Percentiles rank a stretch among this genome's conserved stretches.
phyloP scores from a whole-genome alignment of 305 asterid genomes.

The Fraxinus albicans region DNA sequence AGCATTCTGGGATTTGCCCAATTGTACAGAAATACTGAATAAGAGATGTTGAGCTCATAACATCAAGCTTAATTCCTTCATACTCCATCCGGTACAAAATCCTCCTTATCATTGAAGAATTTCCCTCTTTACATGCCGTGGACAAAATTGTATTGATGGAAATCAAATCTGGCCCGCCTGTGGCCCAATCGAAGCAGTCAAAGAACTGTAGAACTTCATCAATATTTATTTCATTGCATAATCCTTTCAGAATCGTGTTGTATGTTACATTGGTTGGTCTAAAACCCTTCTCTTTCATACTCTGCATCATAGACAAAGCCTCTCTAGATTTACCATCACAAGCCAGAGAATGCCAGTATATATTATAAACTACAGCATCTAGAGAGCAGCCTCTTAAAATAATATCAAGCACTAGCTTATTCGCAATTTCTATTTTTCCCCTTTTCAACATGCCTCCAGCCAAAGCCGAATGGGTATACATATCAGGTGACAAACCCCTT shows the following conservation, averaged over 20 bases:
- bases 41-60: constrained; percentile 49
- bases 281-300: constrained; percentile 42
- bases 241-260: constrained; percentile 55
- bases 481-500: constrained; percentile 53
- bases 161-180: constrained; percentile 49
- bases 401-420: constrained; percentile 32
- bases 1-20: constrained; percentile 35
- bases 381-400: constrained; percentile 36
- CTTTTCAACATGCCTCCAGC: constrained; percentile 58
- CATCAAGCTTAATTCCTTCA: constrained; percentile 43
- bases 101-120: constrained; percentile 33
- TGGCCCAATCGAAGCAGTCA: constrained; percentile 40
- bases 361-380: constrained; percentile 45
- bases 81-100: constrained; percentile 44
- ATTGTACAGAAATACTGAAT: constrained; percentile 44
- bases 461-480: constrained; percentile 55
- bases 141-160: constrained; percentile 56
- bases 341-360: constrained; percentile 48
- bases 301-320: constrained; percentile 40
- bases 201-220: constrained; percentile 43
- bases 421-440: constrained; percentile 39
- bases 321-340: constrained; percentile 34
- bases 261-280: constrained; percentile 48
- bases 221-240: constrained; percentile 44
- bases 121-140: constrained; percentile 51